phyloP scores from a whole-genome alignment of 179 eudicot genomes.

The Spergularia azorica region DNA sequence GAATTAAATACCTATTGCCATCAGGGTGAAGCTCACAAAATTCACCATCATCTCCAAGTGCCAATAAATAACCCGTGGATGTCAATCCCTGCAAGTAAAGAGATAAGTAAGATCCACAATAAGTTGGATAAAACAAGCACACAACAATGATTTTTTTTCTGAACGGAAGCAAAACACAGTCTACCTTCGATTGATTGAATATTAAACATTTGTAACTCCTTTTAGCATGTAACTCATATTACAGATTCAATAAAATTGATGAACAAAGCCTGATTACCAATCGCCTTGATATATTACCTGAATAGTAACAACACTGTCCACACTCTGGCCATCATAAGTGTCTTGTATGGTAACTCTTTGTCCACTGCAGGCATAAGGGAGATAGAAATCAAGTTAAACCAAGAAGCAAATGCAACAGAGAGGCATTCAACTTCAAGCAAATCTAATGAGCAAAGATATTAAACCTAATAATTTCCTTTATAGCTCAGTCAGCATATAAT shows the following conservation, averaged over 20 bases:
- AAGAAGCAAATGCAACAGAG: slow-evolving; percentile 2
- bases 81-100: slow-evolving; percentile 75
- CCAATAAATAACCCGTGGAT: slow-evolving; percentile 63
- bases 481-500: no score
- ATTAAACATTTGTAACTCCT: neutral
- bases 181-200: neutral
- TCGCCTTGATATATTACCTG: slow-evolving; percentile 49
- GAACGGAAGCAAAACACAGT: neutral
- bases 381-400: slow-evolving; percentile 7
- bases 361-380: slow-evolving; percentile 57
- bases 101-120: no score
- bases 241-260: neutral
- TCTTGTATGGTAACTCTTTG: slow-evolving; percentile 82
- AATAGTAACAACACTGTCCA: slow-evolving; percentile 72
- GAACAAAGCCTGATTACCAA: neutral
- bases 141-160: neutral
- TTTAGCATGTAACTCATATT: neutral
- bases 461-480: no score
- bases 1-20: slow-evolving; percentile 61
- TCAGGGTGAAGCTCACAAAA: slow-evolving; percentile 84
- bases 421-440: slow-evolving; percentile 6
- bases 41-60: slow-evolving; percentile 59
- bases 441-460: neutral
- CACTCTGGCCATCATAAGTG: slow-evolving; percentile 46
- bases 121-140: neutral